Evolutionary conservation across 2,329 filamentous ascomycete genomes (phyloP), one percentile per base, ranked within the genome.

Genomic region (Penicillium sp.): DNA sequence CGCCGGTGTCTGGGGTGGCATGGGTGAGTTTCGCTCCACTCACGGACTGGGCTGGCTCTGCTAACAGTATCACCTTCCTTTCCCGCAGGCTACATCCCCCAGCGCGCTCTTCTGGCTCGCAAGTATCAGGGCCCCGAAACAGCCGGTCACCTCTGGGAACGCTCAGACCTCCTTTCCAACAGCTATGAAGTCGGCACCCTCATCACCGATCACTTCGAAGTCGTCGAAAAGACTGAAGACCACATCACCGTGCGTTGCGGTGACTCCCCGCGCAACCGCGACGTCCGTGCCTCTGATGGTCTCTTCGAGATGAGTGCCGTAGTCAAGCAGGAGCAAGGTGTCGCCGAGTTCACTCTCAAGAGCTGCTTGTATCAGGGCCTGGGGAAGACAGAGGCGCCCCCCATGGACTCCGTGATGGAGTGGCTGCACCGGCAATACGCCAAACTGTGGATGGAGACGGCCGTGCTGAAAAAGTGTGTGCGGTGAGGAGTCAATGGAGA

Each of bases 171-270:
- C 2, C 60, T 71, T 4, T 52, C 64, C n/a, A 79, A 71, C 41
- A 71, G 51, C 7, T 87, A 86, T 57, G 75, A 80, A 14, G 70
- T 75, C 26, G 83, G 83, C 21, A 84, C 83, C 1, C 58, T 71
- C 27, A 76, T 87, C 41, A 84, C 79, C 3, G 81, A 87, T 58
- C 83, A 87, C 62, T 87, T 87, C 56, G 80, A 86, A 60, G 81
- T 87, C 0, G 68, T 87, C 1, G 77, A 81, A 37, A 83, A 83
- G 64, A 81, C 77, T 0, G 68, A 76, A 0, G 73, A 72, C 5
- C 69, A 73, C 8, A 81, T 86, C 43, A 72, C 80, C 1, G 73
- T 86, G 15, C 78, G 83, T 15, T 83, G 79, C 50, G 83, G 83
- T 11, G 83, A 82, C 47, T 78, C 78, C 2, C 83, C 83, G 0